These are phyloP conservation scores for Bidens hawaiensis DNA, from an alignment of 140 eudicot species.

Conservation along the genomic window DNA sequence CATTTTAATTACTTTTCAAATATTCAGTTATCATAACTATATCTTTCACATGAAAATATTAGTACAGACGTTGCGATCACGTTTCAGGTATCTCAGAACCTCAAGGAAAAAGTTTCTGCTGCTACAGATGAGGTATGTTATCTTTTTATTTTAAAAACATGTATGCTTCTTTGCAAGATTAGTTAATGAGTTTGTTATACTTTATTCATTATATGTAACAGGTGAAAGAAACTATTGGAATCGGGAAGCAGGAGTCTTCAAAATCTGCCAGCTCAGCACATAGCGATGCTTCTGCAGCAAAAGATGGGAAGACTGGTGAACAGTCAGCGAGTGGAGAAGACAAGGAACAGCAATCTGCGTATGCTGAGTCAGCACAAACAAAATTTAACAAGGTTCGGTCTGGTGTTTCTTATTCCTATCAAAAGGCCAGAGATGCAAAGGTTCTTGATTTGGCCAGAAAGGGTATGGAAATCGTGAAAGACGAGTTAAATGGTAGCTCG, in stretches of 20 bases:
- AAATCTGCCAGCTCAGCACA: conserved; percentile 38
- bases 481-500: conserved; percentile 72
- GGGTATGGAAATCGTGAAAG: conserved; percentile 79
- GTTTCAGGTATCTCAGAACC: conserved; percentile 63
- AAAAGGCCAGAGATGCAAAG: conserved; percentile 78
- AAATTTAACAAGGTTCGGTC: conserved; percentile 65
- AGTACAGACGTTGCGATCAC: conserved; percentile 3
- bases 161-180: neutral
- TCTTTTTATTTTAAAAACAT: neutral
- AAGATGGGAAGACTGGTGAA: conserved; percentile 29
- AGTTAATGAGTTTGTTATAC: neutral
- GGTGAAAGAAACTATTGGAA: conserved; percentile 73
- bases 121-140: conserved; percentile 77
- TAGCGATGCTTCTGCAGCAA: conserved; percentile 25
- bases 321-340: conserved; percentile 44
- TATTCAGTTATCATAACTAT: neutral
- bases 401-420: conserved; percentile 60
- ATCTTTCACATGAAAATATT: neutral
- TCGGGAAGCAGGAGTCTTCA: conserved; percentile 60
- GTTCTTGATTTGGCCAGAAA: conserved; percentile 69
- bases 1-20: neutral
- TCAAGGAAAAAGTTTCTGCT: conserved; percentile 77
- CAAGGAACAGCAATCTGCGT: conserved; percentile 52
- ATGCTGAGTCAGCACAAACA: conserved; percentile 45
- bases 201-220: conserved; percentile 22